Evolutionary conservation across 257 asterid genomes (phyloP).

Genomic region (Ballota nigra): DNA sequence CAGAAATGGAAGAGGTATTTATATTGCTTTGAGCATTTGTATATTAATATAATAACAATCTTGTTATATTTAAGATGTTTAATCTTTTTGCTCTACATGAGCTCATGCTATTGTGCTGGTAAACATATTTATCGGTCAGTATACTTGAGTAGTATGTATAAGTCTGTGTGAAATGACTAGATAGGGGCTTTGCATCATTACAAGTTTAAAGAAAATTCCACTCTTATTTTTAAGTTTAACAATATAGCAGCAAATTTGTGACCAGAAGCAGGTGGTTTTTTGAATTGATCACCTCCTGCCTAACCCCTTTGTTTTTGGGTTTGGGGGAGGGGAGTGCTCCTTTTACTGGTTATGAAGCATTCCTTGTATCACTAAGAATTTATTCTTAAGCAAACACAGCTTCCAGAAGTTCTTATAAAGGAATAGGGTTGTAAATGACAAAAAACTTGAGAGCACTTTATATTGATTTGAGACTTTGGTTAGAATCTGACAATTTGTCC

Average conservation of each 20-base stretch:
- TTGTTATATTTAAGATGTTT: background rate
- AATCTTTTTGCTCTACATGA: background rate
- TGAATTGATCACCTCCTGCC: too few species aligned
- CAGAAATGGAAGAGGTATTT: constrained; percentile 82
- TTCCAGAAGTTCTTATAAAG: background rate
- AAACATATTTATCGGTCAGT: background rate
- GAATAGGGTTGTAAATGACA: background rate
- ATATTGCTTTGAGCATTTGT: background rate
- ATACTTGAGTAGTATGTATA: background rate
- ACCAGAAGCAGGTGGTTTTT: too few species aligned
- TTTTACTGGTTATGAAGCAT: too few species aligned
- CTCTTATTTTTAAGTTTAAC: background rate
- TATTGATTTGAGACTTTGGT: background rate
- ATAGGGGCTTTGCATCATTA: background rate
- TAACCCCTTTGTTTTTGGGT: too few species aligned
- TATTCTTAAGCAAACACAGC: background rate
- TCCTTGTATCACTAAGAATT: background rate
- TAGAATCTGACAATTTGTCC: background rate
- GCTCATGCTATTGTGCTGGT: constrained; percentile 2
- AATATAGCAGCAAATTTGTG: background rate
- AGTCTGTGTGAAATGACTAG: constrained; percentile 7
- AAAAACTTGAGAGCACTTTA: background rate
- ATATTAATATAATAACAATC: background rate
- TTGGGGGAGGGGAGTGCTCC: too few species aligned
- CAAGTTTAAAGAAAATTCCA: background rate